Base-by-base conservation (phyloP, 148 eudicot genomes). In the Diospyros kaki region DNA sequence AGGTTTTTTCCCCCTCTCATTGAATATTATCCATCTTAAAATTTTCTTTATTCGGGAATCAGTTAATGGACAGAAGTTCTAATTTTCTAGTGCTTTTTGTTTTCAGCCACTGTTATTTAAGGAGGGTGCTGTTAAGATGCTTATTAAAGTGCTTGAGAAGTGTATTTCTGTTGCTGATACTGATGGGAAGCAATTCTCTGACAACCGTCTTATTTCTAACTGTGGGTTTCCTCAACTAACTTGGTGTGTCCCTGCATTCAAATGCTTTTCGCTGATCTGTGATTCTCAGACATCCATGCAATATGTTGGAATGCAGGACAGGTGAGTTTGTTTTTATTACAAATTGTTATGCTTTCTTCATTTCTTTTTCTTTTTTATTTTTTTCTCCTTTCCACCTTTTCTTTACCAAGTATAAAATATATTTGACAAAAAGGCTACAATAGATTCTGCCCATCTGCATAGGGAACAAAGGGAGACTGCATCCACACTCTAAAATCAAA, bases 181-280 rank as follows among this genome's bases (percentile, higher is more conserved):
- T 53, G 85, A 77, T 77, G 86, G 67, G 58, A 84, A 76, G 78
- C 87, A 81, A 75, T 72, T 82, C 62, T 78, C 69, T 10, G 95
- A 80, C 77, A 86, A 64, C 56, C 75, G 81, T 69, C 74, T 75
- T 75, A 71, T 81, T 44, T 42, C 76, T 48, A 79, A 81, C 48
- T 72, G 73, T 69, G 98, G 84, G 60, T 78, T 76, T 83, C 68
- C 76, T 66, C 81, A 81, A 46, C 78, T 83, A 75, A 79, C 74
- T 85, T 96, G 93, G 89, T 91, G 86, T 65, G 72, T 86, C 61
- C 99, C 99, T 68, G 90, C 82, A 66, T 74, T 84, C 66, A 85
- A 81, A 82, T 91, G 88, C 61, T 77, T 96, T 68, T 80, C 97
- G 45, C 78, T 93, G 65, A 79, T 91, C 53, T 78, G 79, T 79